A percentile compares a stretch with the other conserved stretches of the same genome.
Conservation (phyloP, 1,139 yeast genomes). For the Saccharomycopsis phalli region DNA sequence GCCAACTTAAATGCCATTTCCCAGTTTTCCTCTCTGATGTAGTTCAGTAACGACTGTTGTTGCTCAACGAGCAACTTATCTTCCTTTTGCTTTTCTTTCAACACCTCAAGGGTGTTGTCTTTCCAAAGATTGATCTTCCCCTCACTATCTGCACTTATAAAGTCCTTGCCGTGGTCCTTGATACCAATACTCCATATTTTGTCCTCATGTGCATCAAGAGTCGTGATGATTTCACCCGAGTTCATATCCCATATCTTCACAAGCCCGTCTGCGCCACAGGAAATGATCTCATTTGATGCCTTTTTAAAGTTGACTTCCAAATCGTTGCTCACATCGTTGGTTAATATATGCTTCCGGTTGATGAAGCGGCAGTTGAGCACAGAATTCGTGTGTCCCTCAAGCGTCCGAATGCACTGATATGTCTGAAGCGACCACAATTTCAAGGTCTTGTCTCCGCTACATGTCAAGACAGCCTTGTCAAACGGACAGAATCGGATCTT, state of each 20-base stretch:
- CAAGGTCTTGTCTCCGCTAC: conserved; percentile 85
- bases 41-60: conserved; percentile 77
- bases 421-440: conserved; percentile 83
- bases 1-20: conserved; percentile 82
- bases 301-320: conserved; percentile 8
- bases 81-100: conserved; percentile 41
- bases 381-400: conserved; percentile 92
- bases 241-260: conserved; percentile 82
- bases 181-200: conserved; percentile 86
- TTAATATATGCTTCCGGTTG: conserved; percentile 43
- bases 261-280: conserved; percentile 92
- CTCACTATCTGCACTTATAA: conserved; percentile 90
- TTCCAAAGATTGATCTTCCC: conserved; percentile 85
- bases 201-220: conserved; percentile 67
- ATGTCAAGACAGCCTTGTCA: conserved; percentile 69
- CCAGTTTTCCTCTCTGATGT: conserved; percentile 68
- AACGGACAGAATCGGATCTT: conserved; percentile 73
- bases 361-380: conserved; percentile 74
- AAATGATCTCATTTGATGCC: conserved; percentile 34
- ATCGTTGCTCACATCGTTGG: conserved; percentile 5
- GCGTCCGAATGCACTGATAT: conserved; percentile 66
- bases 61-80: conserved; percentile 63
- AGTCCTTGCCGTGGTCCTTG: conserved; percentile 54
- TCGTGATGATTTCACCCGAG: conserved; percentile 69
- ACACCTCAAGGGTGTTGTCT: conserved; percentile 70